Evolutionary conservation across 768 basidiomycete species (phyloP).

Genomic region (Cystobasidium ongulense): DNA sequence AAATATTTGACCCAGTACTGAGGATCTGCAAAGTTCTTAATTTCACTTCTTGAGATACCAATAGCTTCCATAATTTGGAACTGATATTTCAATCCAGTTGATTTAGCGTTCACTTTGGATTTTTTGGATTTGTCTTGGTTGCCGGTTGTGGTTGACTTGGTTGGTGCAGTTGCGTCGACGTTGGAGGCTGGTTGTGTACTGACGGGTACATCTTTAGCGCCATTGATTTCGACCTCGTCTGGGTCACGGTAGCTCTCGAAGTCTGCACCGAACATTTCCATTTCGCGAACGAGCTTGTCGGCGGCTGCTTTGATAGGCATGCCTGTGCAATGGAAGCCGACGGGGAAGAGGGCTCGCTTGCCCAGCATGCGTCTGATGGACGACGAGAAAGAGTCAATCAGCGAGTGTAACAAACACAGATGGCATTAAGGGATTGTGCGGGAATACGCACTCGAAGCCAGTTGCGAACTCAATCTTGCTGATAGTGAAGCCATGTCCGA

Average conservation of each 20-base stretch:
- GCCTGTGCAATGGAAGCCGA: conserved; percentile 94
- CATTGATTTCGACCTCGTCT: conserved; percentile 46
- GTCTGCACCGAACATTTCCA: conserved; percentile 85
- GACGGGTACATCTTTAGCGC: conserved; percentile 42
- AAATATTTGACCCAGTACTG: conserved; percentile 85
- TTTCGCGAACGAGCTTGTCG: conserved; percentile 95
- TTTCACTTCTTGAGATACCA: conserved; percentile 73
- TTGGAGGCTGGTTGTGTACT: conserved; percentile 44
- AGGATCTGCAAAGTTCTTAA: conserved; percentile 96
- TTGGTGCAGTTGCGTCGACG: conserved; percentile 46
- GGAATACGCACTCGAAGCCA: conserved; percentile 62
- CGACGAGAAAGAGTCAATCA: neutral
- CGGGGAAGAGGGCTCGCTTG: conserved; percentile 90
- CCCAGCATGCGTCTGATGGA: conserved; percentile 64
- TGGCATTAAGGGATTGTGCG: neutral
- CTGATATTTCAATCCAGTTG: conserved; percentile 87
- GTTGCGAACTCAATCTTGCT: conserved; percentile 95
- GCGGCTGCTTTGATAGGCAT: conserved; percentile 99
- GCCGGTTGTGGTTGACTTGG: conserved; percentile 39
- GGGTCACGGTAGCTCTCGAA: conserved; percentile 61
- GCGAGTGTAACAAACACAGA: neutral
- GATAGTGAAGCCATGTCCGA: conserved; percentile 96
- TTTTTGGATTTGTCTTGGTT: conserved; percentile 75
- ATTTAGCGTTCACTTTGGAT: conserved; percentile 85
- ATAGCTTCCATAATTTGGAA: conserved; percentile 66